A percentile compares a stretch with the other conserved stretches of the same genome.
Conservation (phyloP, 2,329 filamentous ascomycete species). For the Botrytis galanthina region DNA sequence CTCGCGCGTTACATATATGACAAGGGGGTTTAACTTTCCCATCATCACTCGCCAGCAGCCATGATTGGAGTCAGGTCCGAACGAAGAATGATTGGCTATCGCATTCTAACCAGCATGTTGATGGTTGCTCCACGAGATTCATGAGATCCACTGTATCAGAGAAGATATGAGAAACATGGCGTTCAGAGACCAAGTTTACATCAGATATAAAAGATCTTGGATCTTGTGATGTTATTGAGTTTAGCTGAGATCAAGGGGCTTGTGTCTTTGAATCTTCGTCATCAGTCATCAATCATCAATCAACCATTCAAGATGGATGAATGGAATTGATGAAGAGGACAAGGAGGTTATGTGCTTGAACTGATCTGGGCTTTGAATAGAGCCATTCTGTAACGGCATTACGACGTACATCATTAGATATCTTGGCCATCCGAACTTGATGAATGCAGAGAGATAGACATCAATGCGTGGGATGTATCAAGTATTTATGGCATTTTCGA, state of each 20-base stretch:
- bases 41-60: conserved; percentile 2
- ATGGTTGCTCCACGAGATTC: conserved; percentile 14
- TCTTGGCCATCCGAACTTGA: conserved; percentile 7
- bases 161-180: conserved; percentile 8
- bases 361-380: too few relatives aligned
- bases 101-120: not conserved
- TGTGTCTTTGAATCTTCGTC: not conserved
- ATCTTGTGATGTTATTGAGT: not conserved
- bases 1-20: conserved; percentile 15
- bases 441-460: not conserved
- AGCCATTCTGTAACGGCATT: conserved; percentile 1
- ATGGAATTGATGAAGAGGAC: not conserved
- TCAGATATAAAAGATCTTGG: not conserved
- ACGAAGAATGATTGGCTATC: conserved; percentile 13
- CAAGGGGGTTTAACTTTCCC: not conserved
- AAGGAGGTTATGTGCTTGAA: not conserved
- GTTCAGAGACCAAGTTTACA: not conserved
- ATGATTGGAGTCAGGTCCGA: conserved; percentile 14
- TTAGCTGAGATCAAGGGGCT: not conserved
- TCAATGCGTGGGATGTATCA: not conserved
- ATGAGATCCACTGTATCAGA: conserved; percentile 2
- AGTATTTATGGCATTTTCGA: not conserved
- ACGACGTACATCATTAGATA: not conserved
- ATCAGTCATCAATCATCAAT: not conserved
- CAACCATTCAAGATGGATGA: not conserved